Percentiles rank a stretch among this genome's conserved stretches.
phyloP scores from a whole-genome alignment of 225 moss, liverwort and hornwort genomes.

The Physcomitrium patens region DNA sequence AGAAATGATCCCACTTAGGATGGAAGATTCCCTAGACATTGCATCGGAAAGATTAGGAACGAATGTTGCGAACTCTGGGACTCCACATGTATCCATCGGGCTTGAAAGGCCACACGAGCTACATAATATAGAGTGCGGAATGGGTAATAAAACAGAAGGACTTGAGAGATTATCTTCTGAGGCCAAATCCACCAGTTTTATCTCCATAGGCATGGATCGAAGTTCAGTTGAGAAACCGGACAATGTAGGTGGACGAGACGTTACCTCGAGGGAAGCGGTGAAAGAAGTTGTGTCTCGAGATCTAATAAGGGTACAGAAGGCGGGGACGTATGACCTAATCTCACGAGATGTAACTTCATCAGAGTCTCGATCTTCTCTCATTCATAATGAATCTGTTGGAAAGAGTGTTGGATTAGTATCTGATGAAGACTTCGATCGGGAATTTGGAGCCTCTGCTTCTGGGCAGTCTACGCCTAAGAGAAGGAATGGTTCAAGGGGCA shows the following conservation, averaged over 20 bases:
- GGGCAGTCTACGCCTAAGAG: conserved; percentile 70
- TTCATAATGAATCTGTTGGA: conserved; percentile 45
- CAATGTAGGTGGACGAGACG: conserved; percentile 39
- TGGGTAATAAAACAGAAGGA: conserved; percentile 18
- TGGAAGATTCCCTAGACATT: conserved; percentile 30
- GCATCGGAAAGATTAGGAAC: conserved; percentile 4
- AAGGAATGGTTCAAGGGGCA: conserved; percentile 58
- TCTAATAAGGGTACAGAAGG: conserved; percentile 52
- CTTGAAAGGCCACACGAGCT: conserved; percentile 38
- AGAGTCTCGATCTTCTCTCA: conserved; percentile 45
- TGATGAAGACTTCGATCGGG: conserved; percentile 72
- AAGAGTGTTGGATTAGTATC: conserved; percentile 55
- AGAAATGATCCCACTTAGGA: conserved; percentile 46
- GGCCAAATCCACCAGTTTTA: conserved; percentile 17
- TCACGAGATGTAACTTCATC: conserved; percentile 44
- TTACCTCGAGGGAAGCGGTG: conserved; percentile 27
- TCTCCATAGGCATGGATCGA: conserved; percentile 27
- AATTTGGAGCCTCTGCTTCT: conserved; percentile 59
- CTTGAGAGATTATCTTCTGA: conserved; percentile 18
- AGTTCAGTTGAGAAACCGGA: conserved; percentile 43
- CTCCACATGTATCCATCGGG: conserved; percentile 29
- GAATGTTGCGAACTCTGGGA: conserved; percentile 33
- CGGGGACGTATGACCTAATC: conserved; percentile 35
- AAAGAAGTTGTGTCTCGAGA: conserved; percentile 50
- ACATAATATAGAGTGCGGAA: conserved; percentile 49